These are phyloP conservation scores for Anaeramoeba flamelloides DNA, from an alignment of 78 protist species.

Conservation along the genomic window DNA sequence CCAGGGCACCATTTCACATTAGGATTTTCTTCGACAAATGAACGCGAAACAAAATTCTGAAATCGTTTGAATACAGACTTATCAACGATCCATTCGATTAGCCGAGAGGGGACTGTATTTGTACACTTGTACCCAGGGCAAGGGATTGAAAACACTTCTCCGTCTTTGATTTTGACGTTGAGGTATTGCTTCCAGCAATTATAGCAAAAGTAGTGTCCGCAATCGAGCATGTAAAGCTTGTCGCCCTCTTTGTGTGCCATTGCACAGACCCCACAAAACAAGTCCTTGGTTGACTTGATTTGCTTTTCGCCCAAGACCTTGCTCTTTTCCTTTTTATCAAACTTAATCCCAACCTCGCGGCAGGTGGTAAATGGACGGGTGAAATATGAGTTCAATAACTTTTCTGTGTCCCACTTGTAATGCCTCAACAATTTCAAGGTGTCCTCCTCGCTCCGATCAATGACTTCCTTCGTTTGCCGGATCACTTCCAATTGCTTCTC, in stretches of 20 bases:
- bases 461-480: background rate
- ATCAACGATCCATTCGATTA: background rate
- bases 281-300: background rate
- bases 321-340: background rate
- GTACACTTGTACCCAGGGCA: background rate
- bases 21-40: slow-evolving; percentile 16
- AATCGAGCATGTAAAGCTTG: background rate
- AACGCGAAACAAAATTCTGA: background rate
- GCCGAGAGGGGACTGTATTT: background rate
- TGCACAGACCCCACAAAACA: background rate
- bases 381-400: background rate
- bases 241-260: background rate
- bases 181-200: slow-evolving; percentile 4
- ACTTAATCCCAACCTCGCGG: background rate
- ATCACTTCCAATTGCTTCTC: background rate
- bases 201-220: slow-evolving; percentile 8
- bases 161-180: background rate
- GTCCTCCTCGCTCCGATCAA: background rate
- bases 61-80: background rate
- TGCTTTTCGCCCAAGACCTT: too few relatives aligned
- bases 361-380: background rate
- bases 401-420: background rate
- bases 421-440: background rate
- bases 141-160: slow-evolving; percentile 1
- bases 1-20: slow-evolving; percentile 12